These are phyloP conservation scores for Gilbertella persicaria DNA, from an alignment of 371 early-diverging fungal species.

Conservation along the genomic window DNA sequence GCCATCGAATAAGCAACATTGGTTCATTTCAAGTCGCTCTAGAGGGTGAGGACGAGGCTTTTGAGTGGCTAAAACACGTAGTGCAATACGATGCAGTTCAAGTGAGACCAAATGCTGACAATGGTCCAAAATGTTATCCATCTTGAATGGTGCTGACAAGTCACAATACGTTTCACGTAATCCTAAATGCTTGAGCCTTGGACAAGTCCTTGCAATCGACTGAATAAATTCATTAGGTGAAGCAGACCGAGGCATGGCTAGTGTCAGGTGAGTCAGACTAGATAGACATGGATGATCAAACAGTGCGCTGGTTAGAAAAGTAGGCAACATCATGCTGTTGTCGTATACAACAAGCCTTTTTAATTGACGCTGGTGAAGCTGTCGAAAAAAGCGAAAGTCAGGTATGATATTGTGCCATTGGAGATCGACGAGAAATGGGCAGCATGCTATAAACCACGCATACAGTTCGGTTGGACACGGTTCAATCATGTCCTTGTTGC, in stretches of 20 bases:
- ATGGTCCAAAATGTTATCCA: slow-evolving; percentile 13
- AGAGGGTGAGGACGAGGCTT: slow-evolving; percentile 1
- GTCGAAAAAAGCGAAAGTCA: slow-evolving; percentile 16
- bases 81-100: slow-evolving; percentile 8
- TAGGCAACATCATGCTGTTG: too few relatives aligned
- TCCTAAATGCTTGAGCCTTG: slow-evolving; percentile 1
- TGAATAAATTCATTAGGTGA: slow-evolving; percentile 6
- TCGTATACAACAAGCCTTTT: too few relatives aligned
- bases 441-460: slow-evolving; percentile 6
- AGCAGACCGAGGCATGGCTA: too few relatives aligned
- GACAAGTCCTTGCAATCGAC: slow-evolving; percentile 13
- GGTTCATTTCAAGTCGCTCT: slow-evolving; percentile 6
- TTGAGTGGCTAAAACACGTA: slow-evolving; percentile 10
- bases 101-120: slow-evolving; percentile 2
- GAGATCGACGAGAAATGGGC: slow-evolving; percentile 1
- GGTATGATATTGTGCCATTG: slow-evolving; percentile 14
- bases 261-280: too few relatives aligned
- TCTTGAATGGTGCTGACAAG: slow-evolving; percentile 6
- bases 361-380: background rate
- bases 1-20: slow-evolving; percentile 18
- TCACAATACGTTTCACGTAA: slow-evolving; percentile 15
- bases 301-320: too few relatives aligned
- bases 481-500: slow-evolving; percentile 12
- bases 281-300: too few relatives aligned
- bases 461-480: slow-evolving; percentile 10